Evolutionary conservation across 441 rosid genomes (phyloP).

Genomic region (Flueggea neowawraea): DNA sequence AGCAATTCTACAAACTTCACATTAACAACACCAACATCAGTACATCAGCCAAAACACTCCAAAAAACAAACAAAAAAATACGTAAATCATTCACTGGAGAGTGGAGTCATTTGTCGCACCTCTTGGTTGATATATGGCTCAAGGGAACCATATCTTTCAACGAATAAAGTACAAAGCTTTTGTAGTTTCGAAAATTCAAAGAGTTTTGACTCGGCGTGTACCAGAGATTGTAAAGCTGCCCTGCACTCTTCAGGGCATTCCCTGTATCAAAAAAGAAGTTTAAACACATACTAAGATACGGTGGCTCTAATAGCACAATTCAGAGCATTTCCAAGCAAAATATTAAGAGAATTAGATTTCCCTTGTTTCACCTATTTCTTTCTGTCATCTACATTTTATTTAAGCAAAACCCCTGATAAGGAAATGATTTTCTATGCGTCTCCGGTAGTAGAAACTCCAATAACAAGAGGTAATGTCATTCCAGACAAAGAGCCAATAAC

Average conservation of each 20-base stretch:
- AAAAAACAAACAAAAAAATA: background rate
- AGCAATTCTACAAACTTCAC: constrained; percentile 57
- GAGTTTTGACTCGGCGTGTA: constrained; percentile 79
- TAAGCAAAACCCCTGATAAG: too few species aligned
- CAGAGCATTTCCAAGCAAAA: background rate
- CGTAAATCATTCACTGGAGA: background rate
- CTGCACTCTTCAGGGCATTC: constrained; percentile 80
- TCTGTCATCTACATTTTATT: too few species aligned
- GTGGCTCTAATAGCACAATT: too few species aligned
- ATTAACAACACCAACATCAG: constrained; percentile 7
- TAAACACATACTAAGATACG: background rate
- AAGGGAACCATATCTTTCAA: constrained; percentile 55
- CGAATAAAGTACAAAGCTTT: too few species aligned
- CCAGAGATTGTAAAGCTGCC: constrained; percentile 65
- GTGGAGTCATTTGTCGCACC: constrained; percentile 31
- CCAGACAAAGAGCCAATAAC: too few species aligned
- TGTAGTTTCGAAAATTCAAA: too few species aligned
- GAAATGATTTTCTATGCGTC: too few species aligned
- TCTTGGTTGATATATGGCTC: constrained; percentile 46
- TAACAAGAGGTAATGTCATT: too few species aligned
- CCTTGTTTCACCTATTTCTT: background rate
- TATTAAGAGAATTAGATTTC: background rate
- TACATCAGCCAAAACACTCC: background rate
- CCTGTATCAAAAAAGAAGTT: constrained; percentile 24
- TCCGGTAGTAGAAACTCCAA: too few species aligned